Evolutionary conservation across 768 basidiomycete genomes (phyloP), one percentile per base, ranked within the genome.

Genomic region (Hygrophorus pudorinus): DNA sequence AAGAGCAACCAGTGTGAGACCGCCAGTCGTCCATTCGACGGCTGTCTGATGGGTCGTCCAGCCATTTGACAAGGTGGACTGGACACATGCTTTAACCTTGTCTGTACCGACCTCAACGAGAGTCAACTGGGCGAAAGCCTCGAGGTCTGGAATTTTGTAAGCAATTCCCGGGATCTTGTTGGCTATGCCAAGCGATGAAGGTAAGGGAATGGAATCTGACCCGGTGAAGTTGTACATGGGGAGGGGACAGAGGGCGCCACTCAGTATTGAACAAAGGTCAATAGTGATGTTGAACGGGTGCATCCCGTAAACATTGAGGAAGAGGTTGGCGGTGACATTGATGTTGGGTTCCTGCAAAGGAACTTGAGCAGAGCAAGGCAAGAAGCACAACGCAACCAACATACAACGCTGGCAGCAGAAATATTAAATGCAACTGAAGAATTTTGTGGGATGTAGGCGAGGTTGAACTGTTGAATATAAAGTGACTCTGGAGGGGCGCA

Each of bases 41-140:
- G 76, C 76, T 9, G 65, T 58, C 58, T 87, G 86, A 47, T 76
- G 78, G 1, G 79, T 74, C 1, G 91, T 86, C 75, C 81, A 81
- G 8, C 93, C 93, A 58, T 99, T 99, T 13, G 88, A 82, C 9
- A 97, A 67, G 2, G 91, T 93, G 13, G 91, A 78, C 60, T 93
- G 90, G 6, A 99, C 74, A 54, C 94, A 99, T 0, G 91, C 89
- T 42, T 82, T 87, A 49, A 87, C 69, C 6, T 76, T 59, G 38
- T 84, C 81, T 4, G 87, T 85, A 39, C 67, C 65, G 27, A 78
- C 72, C 49, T 87, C 78, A 2, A 67, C 75, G 32, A 94, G 71
- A 4, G 79, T 74, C 43, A 97, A 65, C 53, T 90, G 85, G 0
- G 80, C 91, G 55, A 77, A 91, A 13, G 86, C 91, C 59, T 97